These are phyloP conservation scores for Xylaria flabelliformis DNA, from an alignment of 495 filamentous ascomycete genomes.

Conservation along the genomic window DNA sequence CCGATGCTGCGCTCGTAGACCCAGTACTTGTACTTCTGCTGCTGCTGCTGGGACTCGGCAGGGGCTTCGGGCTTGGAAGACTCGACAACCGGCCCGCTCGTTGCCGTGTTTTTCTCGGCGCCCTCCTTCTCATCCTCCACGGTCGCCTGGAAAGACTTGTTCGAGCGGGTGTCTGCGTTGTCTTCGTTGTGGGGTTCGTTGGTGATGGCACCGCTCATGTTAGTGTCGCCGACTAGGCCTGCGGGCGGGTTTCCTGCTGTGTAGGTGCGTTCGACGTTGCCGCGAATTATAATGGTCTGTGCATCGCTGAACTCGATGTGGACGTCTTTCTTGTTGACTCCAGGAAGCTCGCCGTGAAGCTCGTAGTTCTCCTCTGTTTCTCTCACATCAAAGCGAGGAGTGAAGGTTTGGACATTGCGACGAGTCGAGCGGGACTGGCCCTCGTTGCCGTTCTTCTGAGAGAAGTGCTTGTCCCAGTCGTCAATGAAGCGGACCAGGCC, in stretches of 20 bases:
- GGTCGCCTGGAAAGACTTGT: conserved; percentile 57
- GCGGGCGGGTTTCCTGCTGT: conserved; percentile 50
- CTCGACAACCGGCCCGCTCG: conserved; percentile 34
- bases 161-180: conserved; percentile 37
- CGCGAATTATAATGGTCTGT: conserved; percentile 76
- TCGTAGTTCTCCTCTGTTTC: conserved; percentile 73
- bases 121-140: conserved; percentile 63
- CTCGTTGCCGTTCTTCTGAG: conserved; percentile 34
- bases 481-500: conserved; percentile 80
- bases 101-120: conserved; percentile 18
- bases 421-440: conserved; percentile 27
- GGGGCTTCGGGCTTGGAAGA: conserved; percentile 39
- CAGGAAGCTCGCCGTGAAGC: conserved; percentile 88
- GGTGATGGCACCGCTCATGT: conserved; percentile 41
- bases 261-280: conserved; percentile 67
- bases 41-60: conserved; percentile 39
- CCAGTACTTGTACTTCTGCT: conserved; percentile 70
- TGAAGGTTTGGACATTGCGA: conserved; percentile 54
- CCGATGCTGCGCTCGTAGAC: conserved; percentile 80
- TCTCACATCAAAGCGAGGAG: conserved; percentile 80
- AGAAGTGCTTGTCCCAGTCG: conserved; percentile 68
- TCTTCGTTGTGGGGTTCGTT: conserved; percentile 72
- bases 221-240: conserved; percentile 39
- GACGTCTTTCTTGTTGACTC: conserved; percentile 77
- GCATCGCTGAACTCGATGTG: conserved; percentile 84